Evolutionary conservation across 176 grass and related monocot genomes (phyloP), one percentile per base, ranked within the genome.

Genomic region (Oryza officinalis): DNA sequence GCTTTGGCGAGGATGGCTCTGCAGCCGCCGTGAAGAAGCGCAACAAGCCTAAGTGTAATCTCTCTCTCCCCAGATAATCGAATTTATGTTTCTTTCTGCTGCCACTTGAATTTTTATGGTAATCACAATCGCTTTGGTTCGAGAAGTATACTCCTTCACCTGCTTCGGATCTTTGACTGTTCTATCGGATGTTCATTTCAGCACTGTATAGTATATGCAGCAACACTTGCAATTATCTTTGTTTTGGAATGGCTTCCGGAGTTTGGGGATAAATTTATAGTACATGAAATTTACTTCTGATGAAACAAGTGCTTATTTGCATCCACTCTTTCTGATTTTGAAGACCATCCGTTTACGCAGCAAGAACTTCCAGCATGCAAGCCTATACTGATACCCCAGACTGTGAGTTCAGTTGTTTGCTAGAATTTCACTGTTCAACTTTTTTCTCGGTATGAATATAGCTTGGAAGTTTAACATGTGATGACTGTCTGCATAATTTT

Each of bases 271-370:
- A 23, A 80, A 33, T 31, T 67, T 38, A 28, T 27, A 10, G 25
- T 65, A 46, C 15, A 64, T 25, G 7, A 66, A 22, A 18, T 47
- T 8, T 65, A 0, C 35, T 26, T 25, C 22, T 61, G 57, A 27
- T 12, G 20, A 31, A 69, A 81, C 41, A 69, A 81, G 5, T 77
- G 33, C 26, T 86, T 59, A 81, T 54, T 40, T 14, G 4, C 10
- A 20, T 78, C 0, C 64, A 28, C 37, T 86, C 59, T 78, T 72
- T 27, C 81, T 82, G 26, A 59, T 44, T 72, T 35, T 78, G 45
- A 81, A 90, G 88, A 86, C 67, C 66, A 67, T 46, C 66, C 44
- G n/a, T 90, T 90, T 67, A 90, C 83, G 35, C 88, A 90, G 83
- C 88, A 90, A 44, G 14, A 86, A 64, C 78, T 90, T 67, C 88